A percentile compares a stretch with the other conserved stretches of the same genome.
phyloP scores from a whole-genome alignment of 495 filamentous ascomycete species.

The Aspergillus hancockii region DNA sequence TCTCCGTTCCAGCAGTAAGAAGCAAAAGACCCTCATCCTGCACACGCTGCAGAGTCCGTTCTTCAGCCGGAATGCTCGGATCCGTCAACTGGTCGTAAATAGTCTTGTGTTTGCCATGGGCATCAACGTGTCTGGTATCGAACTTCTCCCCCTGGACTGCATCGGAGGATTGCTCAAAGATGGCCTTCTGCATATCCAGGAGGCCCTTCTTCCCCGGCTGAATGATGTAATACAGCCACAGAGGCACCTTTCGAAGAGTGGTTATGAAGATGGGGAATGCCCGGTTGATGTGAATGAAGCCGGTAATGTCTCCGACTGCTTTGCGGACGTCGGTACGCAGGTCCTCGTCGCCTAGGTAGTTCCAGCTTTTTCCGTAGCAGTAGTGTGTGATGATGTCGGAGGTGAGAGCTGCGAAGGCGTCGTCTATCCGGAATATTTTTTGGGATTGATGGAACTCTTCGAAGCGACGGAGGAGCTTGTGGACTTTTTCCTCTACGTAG shows the following conservation, averaged over 20 bases:
- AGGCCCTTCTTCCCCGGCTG: conserved; percentile 27
- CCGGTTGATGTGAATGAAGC: conserved; percentile 26
- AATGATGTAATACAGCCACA: conserved; percentile 16
- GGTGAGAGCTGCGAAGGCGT: conserved; percentile 41
- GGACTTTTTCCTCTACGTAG: conserved; percentile 43
- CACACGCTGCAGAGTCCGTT: conserved; percentile 31
- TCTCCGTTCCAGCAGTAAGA: conserved; percentile 45
- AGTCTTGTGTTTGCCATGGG: not conserved
- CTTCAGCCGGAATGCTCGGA: conserved; percentile 23
- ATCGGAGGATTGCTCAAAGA: not conserved
- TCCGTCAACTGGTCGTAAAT: conserved; percentile 27
- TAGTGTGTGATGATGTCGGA: conserved; percentile 47
- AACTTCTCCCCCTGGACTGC: not conserved
- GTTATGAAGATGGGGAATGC: conserved; percentile 28
- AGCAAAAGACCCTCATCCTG: conserved; percentile 41
- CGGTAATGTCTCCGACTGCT: conserved; percentile 18
- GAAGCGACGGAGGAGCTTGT: conserved; percentile 38
- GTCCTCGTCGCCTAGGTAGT: conserved; percentile 26
- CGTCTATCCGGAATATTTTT: conserved; percentile 29
- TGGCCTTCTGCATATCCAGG: conserved; percentile 19
- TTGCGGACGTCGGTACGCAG: conserved; percentile 25
- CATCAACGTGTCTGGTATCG: too few species aligned
- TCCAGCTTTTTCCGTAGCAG: conserved; percentile 39
- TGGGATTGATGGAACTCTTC: conserved; percentile 23
- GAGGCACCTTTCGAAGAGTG: conserved; percentile 19